Conservation (phyloP, 805 yeast species). For the Yueomyces sp. region DNA sequence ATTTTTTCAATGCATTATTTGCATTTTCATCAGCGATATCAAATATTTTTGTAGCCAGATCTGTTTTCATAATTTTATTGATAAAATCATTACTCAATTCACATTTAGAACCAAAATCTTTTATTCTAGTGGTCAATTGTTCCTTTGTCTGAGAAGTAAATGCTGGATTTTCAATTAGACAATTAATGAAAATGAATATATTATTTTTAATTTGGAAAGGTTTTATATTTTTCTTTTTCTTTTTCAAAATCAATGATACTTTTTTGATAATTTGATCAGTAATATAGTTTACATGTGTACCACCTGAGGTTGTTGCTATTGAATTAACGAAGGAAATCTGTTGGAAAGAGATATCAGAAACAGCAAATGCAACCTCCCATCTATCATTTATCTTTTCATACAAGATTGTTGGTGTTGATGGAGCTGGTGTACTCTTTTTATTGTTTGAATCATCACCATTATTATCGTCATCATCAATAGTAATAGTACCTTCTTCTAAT, state of each 20-base stretch:
- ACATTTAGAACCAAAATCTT: conserved; percentile 81
- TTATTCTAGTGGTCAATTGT: conserved; percentile 76
- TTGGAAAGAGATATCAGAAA: conserved; percentile 78
- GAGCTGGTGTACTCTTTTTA: conserved; percentile 5
- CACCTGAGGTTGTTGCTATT: conserved; percentile 94
- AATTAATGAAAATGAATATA: conserved; percentile 82
- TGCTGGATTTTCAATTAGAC: conserved; percentile 91
- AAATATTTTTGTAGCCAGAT: conserved; percentile 50
- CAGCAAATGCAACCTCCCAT: conserved; percentile 95
- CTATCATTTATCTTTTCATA: conserved; percentile 73
- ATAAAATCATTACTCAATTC: conserved; percentile 69
- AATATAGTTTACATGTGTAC: conserved; percentile 82
- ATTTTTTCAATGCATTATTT: conserved; percentile 71
- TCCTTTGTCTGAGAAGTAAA: conserved; percentile 97
- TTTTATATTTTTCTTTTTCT: conserved; percentile 57
- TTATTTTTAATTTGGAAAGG: conserved; percentile 83
- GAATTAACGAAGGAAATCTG: conserved; percentile 96
- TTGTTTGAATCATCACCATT: conserved; percentile 25
- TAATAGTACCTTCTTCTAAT: conserved; percentile 11
- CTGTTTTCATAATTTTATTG: conserved; percentile 60
- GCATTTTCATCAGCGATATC: conserved; percentile 83
- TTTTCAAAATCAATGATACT: conserved; percentile 57
- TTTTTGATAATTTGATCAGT: conserved; percentile 75
- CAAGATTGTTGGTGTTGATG: conserved; percentile 40
- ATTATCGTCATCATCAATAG: no score